Evolutionary conservation across 495 filamentous ascomycete genomes (phyloP).

Genomic region (Annulohypoxylon nitens): DNA sequence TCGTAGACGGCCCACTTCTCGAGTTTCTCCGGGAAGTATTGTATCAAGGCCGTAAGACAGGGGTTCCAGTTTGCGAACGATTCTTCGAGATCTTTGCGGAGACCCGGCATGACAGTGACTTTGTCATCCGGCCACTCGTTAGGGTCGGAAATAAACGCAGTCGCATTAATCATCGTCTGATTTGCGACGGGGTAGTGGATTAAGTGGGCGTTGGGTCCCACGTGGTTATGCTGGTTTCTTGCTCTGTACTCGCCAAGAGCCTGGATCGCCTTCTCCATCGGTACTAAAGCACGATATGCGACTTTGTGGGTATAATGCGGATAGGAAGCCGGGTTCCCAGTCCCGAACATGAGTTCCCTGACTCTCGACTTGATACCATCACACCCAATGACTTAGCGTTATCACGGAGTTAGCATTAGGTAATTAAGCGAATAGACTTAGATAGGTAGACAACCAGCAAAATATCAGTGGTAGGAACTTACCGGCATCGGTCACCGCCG

Average conservation of each 20-base stretch:
- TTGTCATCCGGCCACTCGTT: conserved; percentile 56
- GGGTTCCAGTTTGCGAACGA: conserved; percentile 48
- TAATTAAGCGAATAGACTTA: background rate
- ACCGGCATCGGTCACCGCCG: conserved; percentile 56
- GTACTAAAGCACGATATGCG: conserved; percentile 65
- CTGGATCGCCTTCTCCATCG: conserved; percentile 63
- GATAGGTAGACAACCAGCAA: background rate
- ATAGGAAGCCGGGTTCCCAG: conserved; percentile 53
- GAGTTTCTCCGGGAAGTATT: conserved; percentile 48
- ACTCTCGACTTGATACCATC: conserved; percentile 56
- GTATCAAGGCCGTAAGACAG: conserved; percentile 40
- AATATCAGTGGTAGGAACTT: background rate
- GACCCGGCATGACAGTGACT: conserved; percentile 54
- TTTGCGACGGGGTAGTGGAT: conserved; percentile 64
- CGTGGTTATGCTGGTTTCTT: conserved; percentile 58
- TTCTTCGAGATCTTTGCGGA: conserved; percentile 44
- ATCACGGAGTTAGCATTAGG: conserved; percentile 1
- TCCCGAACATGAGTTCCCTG: conserved; percentile 55
- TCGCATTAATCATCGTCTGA: conserved; percentile 61
- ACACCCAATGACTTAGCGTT: conserved; percentile 49
- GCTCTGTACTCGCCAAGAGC: conserved; percentile 64
- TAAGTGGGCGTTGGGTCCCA: conserved; percentile 61
- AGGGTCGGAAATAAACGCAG: conserved; percentile 59
- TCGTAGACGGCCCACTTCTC: conserved; percentile 60
- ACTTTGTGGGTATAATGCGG: conserved; percentile 64